A percentile compares a stretch with the other conserved stretches of the same genome.
These are phyloP conservation scores for Linum lewisii DNA, from an alignment of 345 rosid genomes.

Conservation along the genomic window DNA sequence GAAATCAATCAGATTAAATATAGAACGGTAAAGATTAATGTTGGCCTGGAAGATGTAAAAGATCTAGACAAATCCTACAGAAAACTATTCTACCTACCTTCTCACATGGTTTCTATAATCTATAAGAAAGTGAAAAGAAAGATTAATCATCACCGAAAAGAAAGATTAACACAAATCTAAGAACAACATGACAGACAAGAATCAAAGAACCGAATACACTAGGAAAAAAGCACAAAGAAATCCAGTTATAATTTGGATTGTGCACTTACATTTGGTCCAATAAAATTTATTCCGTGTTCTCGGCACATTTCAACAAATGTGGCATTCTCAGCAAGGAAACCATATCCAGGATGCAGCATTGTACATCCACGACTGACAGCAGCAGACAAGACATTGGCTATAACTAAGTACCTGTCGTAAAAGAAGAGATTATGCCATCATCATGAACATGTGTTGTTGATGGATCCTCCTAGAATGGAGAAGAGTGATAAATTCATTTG, in stretches of 20 bases:
- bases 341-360: constrained; percentile 99
- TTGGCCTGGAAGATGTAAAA: too few species aligned
- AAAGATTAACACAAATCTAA: too few species aligned
- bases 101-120: too few species aligned
- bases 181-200: too few species aligned
- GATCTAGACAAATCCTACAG: too few species aligned
- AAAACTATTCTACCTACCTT: too few species aligned
- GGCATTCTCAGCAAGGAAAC: constrained; percentile 96
- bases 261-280: constrained; percentile 89
- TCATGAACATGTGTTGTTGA: neutral
- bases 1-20: too few species aligned
- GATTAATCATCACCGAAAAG: too few species aligned
- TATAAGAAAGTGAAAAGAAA: too few species aligned
- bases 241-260: neutral
- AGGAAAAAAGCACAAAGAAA: neutral
- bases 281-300: constrained; percentile 89
- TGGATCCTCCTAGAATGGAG: neutral
- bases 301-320: constrained; percentile 93
- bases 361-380: constrained; percentile 86
- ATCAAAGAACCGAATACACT: too few species aligned
- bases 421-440: neutral
- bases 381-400: constrained; percentile 87
- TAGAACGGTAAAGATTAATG: too few species aligned
- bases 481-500: neutral
- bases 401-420: constrained; percentile 58